Percentiles rank a stretch among this genome's conserved stretches.
phyloP scores from a whole-genome alignment of 1,139 yeast species.

The Blastobotrys proliferans region DNA sequence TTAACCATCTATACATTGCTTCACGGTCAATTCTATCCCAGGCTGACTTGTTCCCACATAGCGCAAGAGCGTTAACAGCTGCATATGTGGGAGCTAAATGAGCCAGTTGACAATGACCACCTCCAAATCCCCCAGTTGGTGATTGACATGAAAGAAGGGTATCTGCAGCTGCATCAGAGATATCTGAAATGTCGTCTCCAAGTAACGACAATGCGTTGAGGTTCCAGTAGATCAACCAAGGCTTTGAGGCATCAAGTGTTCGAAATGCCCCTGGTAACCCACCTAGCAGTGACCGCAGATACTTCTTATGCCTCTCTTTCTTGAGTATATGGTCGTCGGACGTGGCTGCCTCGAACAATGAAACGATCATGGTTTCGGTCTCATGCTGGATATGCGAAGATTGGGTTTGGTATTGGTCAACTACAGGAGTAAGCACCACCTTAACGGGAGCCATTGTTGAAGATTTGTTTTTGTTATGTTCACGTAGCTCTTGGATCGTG shows the following conservation, averaged over 20 bases:
- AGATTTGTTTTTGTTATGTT: not conserved
- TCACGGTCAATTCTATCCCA: slow-evolving; percentile 46
- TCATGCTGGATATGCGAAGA: slow-evolving; percentile 6
- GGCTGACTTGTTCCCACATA: slow-evolving; percentile 45
- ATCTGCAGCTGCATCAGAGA: slow-evolving; percentile 27
- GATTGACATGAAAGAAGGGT: slow-evolving; percentile 34
- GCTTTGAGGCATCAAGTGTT: slow-evolving; percentile 76
- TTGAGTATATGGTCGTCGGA: slow-evolving; percentile 21
- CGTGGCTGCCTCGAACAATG: slow-evolving; percentile 6
- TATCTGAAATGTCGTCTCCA: slow-evolving; percentile 28
- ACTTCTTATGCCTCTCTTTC: slow-evolving; percentile 39
- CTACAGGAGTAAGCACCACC: slow-evolving; percentile 4
- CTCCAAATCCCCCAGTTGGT: slow-evolving; percentile 69
- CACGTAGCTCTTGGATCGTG: slow-evolving; percentile 8
- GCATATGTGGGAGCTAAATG: slow-evolving; percentile 89
- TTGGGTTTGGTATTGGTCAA: slow-evolving; percentile 4
- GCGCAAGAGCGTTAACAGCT: slow-evolving; percentile 58
- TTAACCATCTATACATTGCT: slow-evolving; percentile 59
- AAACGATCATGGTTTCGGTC: slow-evolving; percentile 8
- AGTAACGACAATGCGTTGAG: slow-evolving; percentile 51
- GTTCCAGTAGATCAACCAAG: slow-evolving; percentile 90
- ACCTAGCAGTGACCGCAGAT: slow-evolving; percentile 40
- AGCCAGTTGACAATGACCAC: slow-evolving; percentile 75
- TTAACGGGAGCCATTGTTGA: slow-evolving; percentile 8
- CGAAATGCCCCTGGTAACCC: slow-evolving; percentile 49